Percentiles rank a stretch among this genome's conserved stretches.
Conservation (phyloP, 176 grass and related monocot species). For the Hordeum marinum region DNA sequence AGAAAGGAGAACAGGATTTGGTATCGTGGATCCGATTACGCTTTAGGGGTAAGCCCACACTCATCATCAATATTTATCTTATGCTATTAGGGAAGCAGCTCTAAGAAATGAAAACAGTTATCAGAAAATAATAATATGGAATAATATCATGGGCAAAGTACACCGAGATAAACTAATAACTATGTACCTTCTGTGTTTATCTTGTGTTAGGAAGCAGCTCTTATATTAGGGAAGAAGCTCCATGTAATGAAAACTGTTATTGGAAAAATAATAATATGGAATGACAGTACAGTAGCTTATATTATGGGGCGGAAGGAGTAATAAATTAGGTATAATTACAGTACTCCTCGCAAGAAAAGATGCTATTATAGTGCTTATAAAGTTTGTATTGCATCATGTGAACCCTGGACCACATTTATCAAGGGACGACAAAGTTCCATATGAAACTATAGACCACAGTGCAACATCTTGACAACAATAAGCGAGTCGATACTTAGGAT, state of each 20-base stretch:
- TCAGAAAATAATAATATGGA: not conserved
- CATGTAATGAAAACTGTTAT: not conserved
- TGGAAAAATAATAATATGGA: not conserved
- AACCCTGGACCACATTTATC: not conserved
- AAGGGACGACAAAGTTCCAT: not conserved
- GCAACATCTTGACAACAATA: not conserved
- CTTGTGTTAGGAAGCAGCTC: too few species aligned
- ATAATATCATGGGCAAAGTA: not conserved
- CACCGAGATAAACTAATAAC: not conserved
- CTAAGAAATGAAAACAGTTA: not conserved
- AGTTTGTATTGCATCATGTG: not conserved
- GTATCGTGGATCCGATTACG: conserved; percentile 76
- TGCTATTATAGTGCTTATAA: not conserved
- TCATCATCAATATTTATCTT: not conserved
- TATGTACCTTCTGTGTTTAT: too few species aligned
- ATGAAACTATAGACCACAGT: not conserved
- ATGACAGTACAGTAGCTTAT: not conserved
- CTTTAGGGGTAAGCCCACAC: conserved; percentile 62
- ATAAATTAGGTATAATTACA: not conserved
- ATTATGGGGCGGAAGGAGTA: too few species aligned
- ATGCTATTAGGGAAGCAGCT: not conserved
- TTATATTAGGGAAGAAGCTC: not conserved
- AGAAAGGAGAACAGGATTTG: conserved; percentile 94
- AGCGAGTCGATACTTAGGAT: not conserved
- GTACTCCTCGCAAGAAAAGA: not conserved